A percentile compares a stretch with the other conserved stretches of the same genome.
phyloP scores from a whole-genome alignment of 192 early-diverging fungal species.

The Umbelopsis sp. region DNA sequence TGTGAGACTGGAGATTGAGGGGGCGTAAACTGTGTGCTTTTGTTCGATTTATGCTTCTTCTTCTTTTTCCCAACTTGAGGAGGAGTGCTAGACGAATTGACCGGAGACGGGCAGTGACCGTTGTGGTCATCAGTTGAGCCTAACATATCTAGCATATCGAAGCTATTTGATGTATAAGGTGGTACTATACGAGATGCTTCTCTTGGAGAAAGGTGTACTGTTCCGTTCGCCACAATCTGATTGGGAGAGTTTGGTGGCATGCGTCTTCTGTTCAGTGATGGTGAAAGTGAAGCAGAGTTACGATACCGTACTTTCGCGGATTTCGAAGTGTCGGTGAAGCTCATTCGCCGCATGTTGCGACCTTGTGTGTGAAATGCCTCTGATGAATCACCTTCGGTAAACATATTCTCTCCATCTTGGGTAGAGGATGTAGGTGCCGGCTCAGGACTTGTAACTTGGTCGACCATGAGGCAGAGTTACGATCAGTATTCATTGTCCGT shows the following conservation, averaged over 20 bases:
- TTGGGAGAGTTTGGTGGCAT: neutral
- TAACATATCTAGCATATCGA: neutral
- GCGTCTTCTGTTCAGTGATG: neutral
- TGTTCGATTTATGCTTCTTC: constrained; percentile 9
- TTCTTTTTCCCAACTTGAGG: neutral
- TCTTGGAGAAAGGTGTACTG: neutral
- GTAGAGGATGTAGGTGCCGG: neutral
- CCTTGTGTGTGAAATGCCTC: neutral
- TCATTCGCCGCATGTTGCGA: neutral
- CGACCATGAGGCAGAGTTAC: neutral
- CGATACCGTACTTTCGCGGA: neutral
- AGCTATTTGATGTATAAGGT: constrained; percentile 10
- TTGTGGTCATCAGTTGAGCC: neutral
- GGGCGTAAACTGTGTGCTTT: neutral
- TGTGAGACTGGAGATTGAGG: neutral
- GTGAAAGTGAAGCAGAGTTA: constrained; percentile 1
- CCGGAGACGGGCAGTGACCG: neutral
- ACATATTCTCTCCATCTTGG: neutral
- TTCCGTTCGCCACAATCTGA: neutral
- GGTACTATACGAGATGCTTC: neutral
- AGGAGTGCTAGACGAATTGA: neutral
- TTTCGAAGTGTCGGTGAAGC: neutral
- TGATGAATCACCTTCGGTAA: neutral
- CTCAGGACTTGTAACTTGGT: neutral
- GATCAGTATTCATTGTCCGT: neutral